Evolutionary conservation across 805 yeast genomes (phyloP), one percentile per base, ranked within the genome.

Genomic region (Maudiozyma saulgeensis): DNA sequence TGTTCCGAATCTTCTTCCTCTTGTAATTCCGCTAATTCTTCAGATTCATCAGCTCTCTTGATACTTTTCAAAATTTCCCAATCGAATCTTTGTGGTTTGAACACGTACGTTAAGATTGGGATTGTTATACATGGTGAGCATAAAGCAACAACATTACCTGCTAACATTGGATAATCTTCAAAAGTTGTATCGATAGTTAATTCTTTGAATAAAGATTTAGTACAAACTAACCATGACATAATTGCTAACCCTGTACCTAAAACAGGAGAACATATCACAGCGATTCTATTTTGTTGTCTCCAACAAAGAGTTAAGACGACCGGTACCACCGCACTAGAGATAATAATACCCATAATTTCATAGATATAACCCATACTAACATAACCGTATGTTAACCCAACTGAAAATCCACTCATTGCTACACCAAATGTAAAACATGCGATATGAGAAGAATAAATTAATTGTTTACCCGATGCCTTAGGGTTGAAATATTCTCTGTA

Each of bases 321-420:
- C 1, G 96, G 95, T 43, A 86, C 67, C 6, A 89, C 96, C 23
- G 91, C 95, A 52, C 91, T 80, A 5, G 93, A 84, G 48, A 89
- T 86, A 43, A 89, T 84, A 50, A 88, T 79, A 49, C 96, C 96
- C 95, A 87, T 87, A 54, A 89, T 69, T 62, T 86, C 87, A 67
- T 87, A 87, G 40, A 89, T 72, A 68, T 83, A 89, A 28, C 96
- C 96, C 87, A 88, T 83, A 32, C 87, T 79, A 47, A 88, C 82
- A 21, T 82, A 84, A 18, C 91, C 95, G 58, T 88, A 85, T 68
- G 78, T 77, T 45, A 89, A 73, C 11, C 96, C 96, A 55, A 84
- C 81, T 18, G 95, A 78, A 63, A 89, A 86, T 0, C 85, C 91
- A 39, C 89, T 82, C 91, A 88, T 84, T 16, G 75, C 74, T 6